These are phyloP conservation scores for Halenospora varia DNA, from an alignment of 495 filamentous ascomycete genomes.

Conservation along the genomic window DNA sequence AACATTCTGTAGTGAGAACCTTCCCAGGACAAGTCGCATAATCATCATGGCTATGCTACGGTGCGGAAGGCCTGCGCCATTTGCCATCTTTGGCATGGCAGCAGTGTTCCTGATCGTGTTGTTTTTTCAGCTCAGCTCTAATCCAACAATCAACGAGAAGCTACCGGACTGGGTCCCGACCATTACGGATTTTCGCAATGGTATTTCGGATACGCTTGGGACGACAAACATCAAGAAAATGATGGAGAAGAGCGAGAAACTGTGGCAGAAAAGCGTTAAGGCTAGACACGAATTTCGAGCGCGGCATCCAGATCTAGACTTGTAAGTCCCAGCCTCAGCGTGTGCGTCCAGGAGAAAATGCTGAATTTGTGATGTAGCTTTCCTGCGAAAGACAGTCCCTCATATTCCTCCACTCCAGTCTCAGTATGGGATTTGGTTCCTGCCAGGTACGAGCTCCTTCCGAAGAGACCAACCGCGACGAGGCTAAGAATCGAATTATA, in stretches of 20 bases:
- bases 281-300: conserved; percentile 5
- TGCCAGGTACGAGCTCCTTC: no score
- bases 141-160: neutral
- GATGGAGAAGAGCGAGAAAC: conserved; percentile 15
- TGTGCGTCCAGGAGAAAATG: no score
- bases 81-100: neutral
- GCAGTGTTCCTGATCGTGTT: neutral
- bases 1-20: neutral
- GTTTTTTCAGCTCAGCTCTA: neutral
- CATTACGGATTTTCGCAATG: neutral
- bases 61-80: neutral
- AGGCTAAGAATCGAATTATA: neutral
- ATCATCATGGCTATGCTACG: neutral
- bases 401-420: conserved; percentile 18
- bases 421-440: conserved; percentile 30
- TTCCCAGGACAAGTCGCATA: neutral
- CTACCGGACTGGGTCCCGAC: neutral
- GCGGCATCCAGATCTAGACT: neutral
- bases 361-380: conserved; percentile 3
- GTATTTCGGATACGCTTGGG: neutral
- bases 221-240: conserved; percentile 3
- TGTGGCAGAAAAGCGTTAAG: conserved; percentile 12
- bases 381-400: neutral
- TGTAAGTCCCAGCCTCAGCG: no score
- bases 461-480: no score